Evolutionary conservation across 2,329 filamentous ascomycete genomes (phyloP), one percentile per base, ranked within the genome.

Genomic region (Alternaria brassicicola): DNA sequence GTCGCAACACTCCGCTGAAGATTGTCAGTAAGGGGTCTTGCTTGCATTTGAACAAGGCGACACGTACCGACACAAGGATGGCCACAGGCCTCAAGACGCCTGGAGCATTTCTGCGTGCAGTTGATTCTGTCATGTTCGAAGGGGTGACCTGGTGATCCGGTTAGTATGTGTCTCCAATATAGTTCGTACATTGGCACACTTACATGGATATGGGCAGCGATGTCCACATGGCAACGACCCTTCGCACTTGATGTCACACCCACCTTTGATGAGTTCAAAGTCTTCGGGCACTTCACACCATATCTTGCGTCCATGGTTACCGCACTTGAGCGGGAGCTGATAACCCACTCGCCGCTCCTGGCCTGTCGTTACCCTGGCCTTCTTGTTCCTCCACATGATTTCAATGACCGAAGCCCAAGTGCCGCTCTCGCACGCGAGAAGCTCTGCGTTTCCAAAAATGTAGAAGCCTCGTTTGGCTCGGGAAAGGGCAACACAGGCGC

Each of bases 391-490:
- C 2, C 70, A 68, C 69, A 89, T 83, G 1, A 82, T 79, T 2
- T 77, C 72, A 2, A 80, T 70, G 15, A 88, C 79, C 23, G 81
- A 72, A 39, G 73, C 78, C 86, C 86, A 89, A 4, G 85, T 79
- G 2, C 71, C 72, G 60, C 81, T 82, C 0, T 74, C 66, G 13
- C 73, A 71, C 1, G 82, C 82, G 0, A 85, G 65, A 6, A 86
- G 85, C 8, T 82, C 67, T 12, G 84, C 84, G 67, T 96, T 92
- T 1, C 93, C 93, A 71, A 97, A 96, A 36, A 97, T 82, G 75
- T 93, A 96, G 58, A 97, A 87, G 0, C 92, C 92, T 6, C 88
- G 83, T 55, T 86, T 88, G 3, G 93, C 93, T 52, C 93, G 87
- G 15, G 86, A 88, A 2, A 89, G 70, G 12, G 86, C 86, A 35